A percentile compares a stretch with the other conserved stretches of the same genome.
Evolutionary conservation across 192 early-diverging fungal genomes (phyloP).

Genomic region (Tieghemiomyces parasiticus): DNA sequence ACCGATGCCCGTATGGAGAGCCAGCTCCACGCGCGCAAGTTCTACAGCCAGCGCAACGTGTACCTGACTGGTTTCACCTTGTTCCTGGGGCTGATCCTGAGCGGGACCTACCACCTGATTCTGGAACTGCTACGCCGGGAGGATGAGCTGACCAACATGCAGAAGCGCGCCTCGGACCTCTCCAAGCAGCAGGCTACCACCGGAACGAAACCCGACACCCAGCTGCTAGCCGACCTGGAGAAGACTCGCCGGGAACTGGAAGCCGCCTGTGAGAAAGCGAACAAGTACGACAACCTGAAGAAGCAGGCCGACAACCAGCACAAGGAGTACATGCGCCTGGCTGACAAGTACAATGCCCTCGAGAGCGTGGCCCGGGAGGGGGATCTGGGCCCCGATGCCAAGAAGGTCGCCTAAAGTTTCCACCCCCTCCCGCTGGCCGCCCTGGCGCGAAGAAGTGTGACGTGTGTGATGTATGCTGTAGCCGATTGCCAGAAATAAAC

Average conservation of each 20-base stretch:
- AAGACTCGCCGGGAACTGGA: slow-evolving; percentile 26
- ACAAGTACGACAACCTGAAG: slow-evolving; percentile 28
- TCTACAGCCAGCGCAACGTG: slow-evolving; percentile 38
- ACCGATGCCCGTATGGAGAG: slow-evolving; percentile 28
- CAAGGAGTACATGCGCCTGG: slow-evolving; percentile 31
- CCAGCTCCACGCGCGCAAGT: slow-evolving; percentile 30
- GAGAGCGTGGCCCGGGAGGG: too few species aligned
- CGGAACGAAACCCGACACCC: slow-evolving; percentile 10
- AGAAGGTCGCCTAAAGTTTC: too few species aligned
- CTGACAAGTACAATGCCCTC: slow-evolving; percentile 19
- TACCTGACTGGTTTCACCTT: slow-evolving; percentile 39
- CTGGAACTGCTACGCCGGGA: slow-evolving; percentile 19
- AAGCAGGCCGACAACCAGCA: slow-evolving; percentile 31
- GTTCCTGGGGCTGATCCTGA: slow-evolving; percentile 31
- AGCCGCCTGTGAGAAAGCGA: slow-evolving; percentile 12
- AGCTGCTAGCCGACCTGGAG: slow-evolving; percentile 19
- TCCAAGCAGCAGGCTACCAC: slow-evolving; percentile 13
- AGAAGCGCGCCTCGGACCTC: neutral
- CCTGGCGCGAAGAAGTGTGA: too few species aligned
- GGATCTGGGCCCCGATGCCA: too few species aligned
- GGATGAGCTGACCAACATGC: neutral
- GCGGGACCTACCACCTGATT: slow-evolving; percentile 26
- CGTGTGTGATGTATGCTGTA: too few species aligned
- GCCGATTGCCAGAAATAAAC: too few species aligned
- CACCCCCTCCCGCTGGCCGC: too few species aligned